Evolutionary conservation across 2,329 filamentous ascomycete genomes (phyloP), one percentile per base, ranked within the genome.

Genomic region (Ophiocordyceps robertsii): DNA sequence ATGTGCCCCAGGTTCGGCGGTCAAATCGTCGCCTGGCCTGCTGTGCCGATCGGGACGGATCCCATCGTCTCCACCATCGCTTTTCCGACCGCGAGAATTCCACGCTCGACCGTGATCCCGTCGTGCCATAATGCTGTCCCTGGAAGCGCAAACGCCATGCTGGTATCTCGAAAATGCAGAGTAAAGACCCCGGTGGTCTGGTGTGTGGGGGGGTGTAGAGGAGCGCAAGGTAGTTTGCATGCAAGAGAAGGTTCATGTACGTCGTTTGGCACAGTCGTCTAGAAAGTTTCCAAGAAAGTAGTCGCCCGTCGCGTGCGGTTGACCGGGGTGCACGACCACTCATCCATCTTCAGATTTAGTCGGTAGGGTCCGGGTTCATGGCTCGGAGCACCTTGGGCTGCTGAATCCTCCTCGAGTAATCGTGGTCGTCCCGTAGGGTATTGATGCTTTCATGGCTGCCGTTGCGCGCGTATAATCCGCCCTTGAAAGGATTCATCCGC

Each of bases 371-470:
- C 4, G 77, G 76, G 51, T 82, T 82, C 29, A 67, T 76, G 9
- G 76, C 75, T 48, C 77, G 67, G n/a, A 82, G 64, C 8, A 80
- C 73, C 51, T 71, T 64, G 10, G 70, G 67, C 37, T 68, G 62
- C 40, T 71, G 72, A 13, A 81, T 75, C 49, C 68, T 66, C 48
- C 77, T 65, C 33, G 77, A 80, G 53, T 82, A 82, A 49, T 82
- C 77, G 45, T 77, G 75, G 47, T 81, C 75, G 53, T 82, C 77
- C 44, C 72, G 72, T 6, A 82, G 60, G 2, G 77, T 80, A 49
- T 74, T 74, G 53, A 82, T 61, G 53, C 76, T 81, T 55, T 81
- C 77, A 46, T 70, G 70, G 51, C 76, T 80, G 55, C 72, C 72
- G 51, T 70, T 77, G 24, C 72, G 66, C 37, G 64, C 62, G 54